A percentile compares a stretch with the other conserved stretches of the same genome.
These are phyloP conservation scores for Aspergillus hiratsukae DNA, from an alignment of 2,329 filamentous ascomycete genomes.

Conservation along the genomic window DNA sequence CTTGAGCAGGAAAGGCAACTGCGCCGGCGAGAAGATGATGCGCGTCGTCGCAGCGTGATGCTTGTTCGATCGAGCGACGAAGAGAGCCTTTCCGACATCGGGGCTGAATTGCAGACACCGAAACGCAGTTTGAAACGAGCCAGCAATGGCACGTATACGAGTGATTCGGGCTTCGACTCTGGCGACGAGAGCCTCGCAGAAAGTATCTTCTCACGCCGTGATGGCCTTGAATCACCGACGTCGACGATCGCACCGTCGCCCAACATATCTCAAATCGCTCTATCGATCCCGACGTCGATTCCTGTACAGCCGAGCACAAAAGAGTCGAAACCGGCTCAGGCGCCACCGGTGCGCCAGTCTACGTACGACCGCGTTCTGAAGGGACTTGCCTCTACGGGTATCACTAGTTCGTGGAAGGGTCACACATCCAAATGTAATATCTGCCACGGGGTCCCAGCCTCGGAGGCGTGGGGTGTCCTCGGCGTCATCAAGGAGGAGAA, in stretches of 20 bases:
- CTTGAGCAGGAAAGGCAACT: conserved; percentile 42
- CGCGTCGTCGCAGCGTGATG: conserved; percentile 32
- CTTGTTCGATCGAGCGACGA: conserved; percentile 28
- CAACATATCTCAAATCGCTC: conserved; percentile 32
- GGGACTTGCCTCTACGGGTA: conserved; percentile 33
- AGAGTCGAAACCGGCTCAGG: conserved; percentile 20
- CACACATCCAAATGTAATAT: conserved; percentile 35
- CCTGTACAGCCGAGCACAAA: conserved; percentile 30
- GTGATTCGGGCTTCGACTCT: conserved; percentile 58
- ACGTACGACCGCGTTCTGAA: conserved; percentile 43
- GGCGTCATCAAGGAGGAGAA: conserved; percentile 54
- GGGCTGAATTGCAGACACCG: conserved; percentile 31
- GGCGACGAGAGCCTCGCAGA: conserved; percentile 51
- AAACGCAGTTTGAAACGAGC: conserved; percentile 33
- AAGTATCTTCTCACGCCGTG: conserved; percentile 44
- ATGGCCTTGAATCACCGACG: conserved; percentile 29
- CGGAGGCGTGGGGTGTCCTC: conserved; percentile 52
- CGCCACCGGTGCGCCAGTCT: conserved; percentile 23
- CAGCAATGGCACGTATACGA: conserved; percentile 40
- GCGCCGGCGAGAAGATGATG: conserved; percentile 37
- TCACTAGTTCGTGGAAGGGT: conserved; percentile 28
- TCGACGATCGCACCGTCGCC: conserved; percentile 36
- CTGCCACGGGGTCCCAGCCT: conserved; percentile 37
- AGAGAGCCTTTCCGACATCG: conserved; percentile 28
- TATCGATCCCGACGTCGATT: conserved; percentile 29